A percentile compares a stretch with the other conserved stretches of the same genome.
Evolutionary conservation across 306 rosid species (phyloP).

Genomic region (Corylus avellana): DNA sequence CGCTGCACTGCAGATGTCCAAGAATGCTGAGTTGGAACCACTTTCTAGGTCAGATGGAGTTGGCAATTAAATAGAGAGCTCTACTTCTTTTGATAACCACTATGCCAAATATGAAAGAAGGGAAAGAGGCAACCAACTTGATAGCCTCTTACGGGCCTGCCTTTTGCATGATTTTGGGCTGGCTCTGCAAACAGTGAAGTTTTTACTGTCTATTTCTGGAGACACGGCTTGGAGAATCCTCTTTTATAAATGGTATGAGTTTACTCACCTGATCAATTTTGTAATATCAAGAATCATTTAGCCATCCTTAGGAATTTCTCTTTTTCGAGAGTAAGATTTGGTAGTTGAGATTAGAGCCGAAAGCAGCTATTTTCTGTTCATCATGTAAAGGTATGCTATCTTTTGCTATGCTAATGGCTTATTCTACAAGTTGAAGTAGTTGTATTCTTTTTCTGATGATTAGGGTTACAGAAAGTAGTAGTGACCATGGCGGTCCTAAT

Average conservation of each 20-base stretch:
- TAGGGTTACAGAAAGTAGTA: not conserved
- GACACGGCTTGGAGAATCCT: slow-evolving; percentile 46
- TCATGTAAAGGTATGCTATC: slow-evolving; percentile 41
- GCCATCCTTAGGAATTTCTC: slow-evolving; percentile 36
- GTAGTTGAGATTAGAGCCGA: slow-evolving; percentile 39
- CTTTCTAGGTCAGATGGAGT: slow-evolving; percentile 29
- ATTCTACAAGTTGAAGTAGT: slow-evolving; percentile 34
- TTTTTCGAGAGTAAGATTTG: slow-evolving; percentile 32
- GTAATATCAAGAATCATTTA: slow-evolving; percentile 55
- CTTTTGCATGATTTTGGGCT: slow-evolving; percentile 40
- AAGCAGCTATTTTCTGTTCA: slow-evolving; percentile 41
- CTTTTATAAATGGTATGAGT: slow-evolving; percentile 47
- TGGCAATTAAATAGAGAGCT: slow-evolving; percentile 22
- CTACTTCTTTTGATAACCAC: not conserved
- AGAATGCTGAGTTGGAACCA: slow-evolving; percentile 48
- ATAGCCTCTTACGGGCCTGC: slow-evolving; percentile 25
- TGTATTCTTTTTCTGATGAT: not conserved
- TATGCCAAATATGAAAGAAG: slow-evolving; percentile 1
- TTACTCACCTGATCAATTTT: slow-evolving; percentile 70
- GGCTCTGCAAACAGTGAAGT: slow-evolving; percentile 15
- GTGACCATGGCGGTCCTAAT: not conserved
- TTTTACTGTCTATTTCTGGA: slow-evolving; percentile 44
- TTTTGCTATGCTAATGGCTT: slow-evolving; percentile 40
- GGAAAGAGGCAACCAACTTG: slow-evolving; percentile 38
- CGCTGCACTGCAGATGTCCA: slow-evolving; percentile 62